These are phyloP conservation scores for Aspergillus tamarii DNA, from an alignment of 2,329 filamentous ascomycete genomes.

Conservation along the genomic window DNA sequence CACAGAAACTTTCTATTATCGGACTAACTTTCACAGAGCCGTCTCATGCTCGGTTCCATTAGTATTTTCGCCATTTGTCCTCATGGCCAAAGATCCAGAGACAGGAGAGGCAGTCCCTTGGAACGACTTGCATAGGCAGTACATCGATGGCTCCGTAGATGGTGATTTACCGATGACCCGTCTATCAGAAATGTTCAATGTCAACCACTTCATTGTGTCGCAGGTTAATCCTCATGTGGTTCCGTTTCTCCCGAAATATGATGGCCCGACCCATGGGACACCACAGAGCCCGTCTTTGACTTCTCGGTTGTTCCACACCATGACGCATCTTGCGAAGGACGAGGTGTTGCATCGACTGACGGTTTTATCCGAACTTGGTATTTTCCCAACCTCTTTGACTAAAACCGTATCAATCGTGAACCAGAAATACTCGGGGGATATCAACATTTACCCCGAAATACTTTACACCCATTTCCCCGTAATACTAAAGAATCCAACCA, in stretches of 20 bases:
- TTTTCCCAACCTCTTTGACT: constrained; percentile 77
- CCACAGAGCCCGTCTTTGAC: constrained; percentile 35
- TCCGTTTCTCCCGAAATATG: constrained; percentile 78
- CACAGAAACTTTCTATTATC: not conserved
- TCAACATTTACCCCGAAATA: constrained; percentile 87
- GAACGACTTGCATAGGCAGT: constrained; percentile 82
- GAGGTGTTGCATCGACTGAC: constrained; percentile 82
- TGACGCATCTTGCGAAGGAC: constrained; percentile 74
- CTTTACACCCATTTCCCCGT: constrained; percentile 72
- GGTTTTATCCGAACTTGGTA: constrained; percentile 75
- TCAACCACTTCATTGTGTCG: constrained; percentile 97
- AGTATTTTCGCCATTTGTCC: constrained; percentile 75
- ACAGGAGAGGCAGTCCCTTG: constrained; percentile 79
- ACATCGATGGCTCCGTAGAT: constrained; percentile 94
- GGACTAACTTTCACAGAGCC: constrained; percentile 52
- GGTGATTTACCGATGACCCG: constrained; percentile 91
- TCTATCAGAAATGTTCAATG: constrained; percentile 93
- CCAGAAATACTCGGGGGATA: constrained; percentile 92
- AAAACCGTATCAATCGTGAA: constrained; percentile 81
- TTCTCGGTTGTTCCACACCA: constrained; percentile 64
- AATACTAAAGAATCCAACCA: constrained; percentile 80
- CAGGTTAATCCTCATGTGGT: constrained; percentile 95
- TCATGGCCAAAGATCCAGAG: constrained; percentile 81
- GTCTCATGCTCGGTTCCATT: constrained; percentile 91
- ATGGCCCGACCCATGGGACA: constrained; percentile 45